Evolutionary conservation across 305 asterid genomes (phyloP).

Genomic region (Fraxinus albicans): DNA sequence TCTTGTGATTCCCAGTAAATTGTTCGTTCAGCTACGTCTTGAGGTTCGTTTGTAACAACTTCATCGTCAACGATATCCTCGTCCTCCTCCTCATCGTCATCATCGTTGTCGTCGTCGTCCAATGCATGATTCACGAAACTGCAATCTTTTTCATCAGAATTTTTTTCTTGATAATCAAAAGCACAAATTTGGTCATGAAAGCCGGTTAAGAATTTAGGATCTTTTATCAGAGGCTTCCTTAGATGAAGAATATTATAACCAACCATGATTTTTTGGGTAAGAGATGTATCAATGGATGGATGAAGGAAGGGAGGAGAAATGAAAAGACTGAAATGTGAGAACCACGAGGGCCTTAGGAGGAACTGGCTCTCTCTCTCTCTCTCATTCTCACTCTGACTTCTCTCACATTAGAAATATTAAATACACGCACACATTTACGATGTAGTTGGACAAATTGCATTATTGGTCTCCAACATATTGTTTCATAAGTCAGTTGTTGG

Average conservation of each 20-base stretch:
- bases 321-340: background rate
- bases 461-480: background rate
- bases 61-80: background rate
- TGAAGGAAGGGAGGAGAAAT: background rate
- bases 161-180: background rate
- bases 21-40: conserved; percentile 7
- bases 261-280: background rate
- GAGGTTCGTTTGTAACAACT: conserved; percentile 4
- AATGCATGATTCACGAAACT: background rate
- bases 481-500: background rate
- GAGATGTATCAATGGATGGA: background rate
- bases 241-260: background rate
- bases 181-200: background rate
- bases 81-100: background rate
- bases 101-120: background rate
- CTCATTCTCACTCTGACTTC: background rate
- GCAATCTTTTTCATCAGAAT: background rate
- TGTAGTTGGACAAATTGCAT: background rate
- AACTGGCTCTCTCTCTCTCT: too few species aligned
- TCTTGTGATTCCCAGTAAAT: conserved; percentile 53
- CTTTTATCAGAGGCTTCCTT: background rate
- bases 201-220: background rate
- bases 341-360: background rate
- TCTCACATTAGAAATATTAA: background rate
- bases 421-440: background rate